phyloP scores from a whole-genome alignment of 805 yeast genomes.

The Yarrowia porcina region DNA sequence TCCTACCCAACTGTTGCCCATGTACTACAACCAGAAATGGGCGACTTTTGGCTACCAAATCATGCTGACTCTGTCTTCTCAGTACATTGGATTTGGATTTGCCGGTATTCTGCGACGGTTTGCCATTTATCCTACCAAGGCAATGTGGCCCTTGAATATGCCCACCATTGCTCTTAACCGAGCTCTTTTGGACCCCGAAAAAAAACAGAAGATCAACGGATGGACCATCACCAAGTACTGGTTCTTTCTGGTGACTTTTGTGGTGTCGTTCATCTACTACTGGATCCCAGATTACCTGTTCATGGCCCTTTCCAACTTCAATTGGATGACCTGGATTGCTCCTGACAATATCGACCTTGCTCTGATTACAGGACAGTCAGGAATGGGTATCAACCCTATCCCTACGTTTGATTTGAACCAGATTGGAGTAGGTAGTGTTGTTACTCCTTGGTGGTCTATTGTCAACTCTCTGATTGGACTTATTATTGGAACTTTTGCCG shows the following conservation, averaged over 20 bases:
- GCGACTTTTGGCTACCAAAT: constrained; percentile 44
- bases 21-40: constrained; percentile 28
- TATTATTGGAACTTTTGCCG: constrained; percentile 43
- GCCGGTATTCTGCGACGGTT: constrained; percentile 54
- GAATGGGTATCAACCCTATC: constrained; percentile 44
- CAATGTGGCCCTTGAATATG: constrained; percentile 53
- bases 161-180: constrained; percentile 52
- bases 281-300: constrained; percentile 69
- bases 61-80: constrained; percentile 47
- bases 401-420: constrained; percentile 44
- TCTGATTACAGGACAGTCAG: constrained; percentile 50
- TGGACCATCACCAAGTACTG: constrained; percentile 56
- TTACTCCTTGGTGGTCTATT: constrained; percentile 39
- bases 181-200: constrained; percentile 33
- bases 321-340: constrained; percentile 58
- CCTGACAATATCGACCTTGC: constrained; percentile 56
- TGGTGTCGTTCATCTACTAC: constrained; percentile 50
- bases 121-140: constrained; percentile 45
- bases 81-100: constrained; percentile 51
- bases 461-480: constrained; percentile 42
- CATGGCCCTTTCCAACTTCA: constrained; percentile 58
- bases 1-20: constrained; percentile 32
- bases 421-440: constrained; percentile 59
- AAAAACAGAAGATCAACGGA: constrained; percentile 46
- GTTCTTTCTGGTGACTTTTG: constrained; percentile 47